Conservation (phyloP, 2,329 filamentous ascomycete genomes). For the Rhinocladiella similis region DNA sequence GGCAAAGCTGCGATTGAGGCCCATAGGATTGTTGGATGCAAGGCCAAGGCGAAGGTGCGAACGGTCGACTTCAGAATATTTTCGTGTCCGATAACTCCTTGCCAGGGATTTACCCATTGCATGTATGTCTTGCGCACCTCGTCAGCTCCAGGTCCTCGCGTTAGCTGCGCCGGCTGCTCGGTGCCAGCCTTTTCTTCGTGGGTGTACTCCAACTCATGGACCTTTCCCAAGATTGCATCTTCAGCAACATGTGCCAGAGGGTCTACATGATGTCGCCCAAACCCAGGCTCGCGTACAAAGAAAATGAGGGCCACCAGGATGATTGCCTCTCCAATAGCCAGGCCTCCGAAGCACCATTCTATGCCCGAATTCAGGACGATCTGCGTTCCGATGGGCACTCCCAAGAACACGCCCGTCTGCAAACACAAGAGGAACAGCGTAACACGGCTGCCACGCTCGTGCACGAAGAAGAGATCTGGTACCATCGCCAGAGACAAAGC, state of each 20-base stretch:
- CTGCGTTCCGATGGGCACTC: conserved; percentile 81
- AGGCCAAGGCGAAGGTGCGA: conserved; percentile 3
- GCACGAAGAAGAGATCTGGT: conserved; percentile 92
- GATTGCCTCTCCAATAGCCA: conserved; percentile 75
- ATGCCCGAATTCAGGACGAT: conserved; percentile 76
- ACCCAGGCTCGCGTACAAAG: conserved; percentile 78
- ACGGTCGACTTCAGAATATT: conserved; percentile 4
- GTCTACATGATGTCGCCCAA: conserved; percentile 2
- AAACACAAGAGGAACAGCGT: conserved; percentile 89
- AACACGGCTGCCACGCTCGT: conserved; percentile 86
- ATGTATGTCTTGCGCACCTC: conserved; percentile 6
- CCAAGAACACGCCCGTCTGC: conserved; percentile 84
- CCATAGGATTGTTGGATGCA: conserved; percentile 9
- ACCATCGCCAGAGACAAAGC: conserved; percentile 90
- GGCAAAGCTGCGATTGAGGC: conserved; percentile 6
- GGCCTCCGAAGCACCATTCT: conserved; percentile 81
- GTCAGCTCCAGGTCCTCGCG: background rate
- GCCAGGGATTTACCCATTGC: conserved; percentile 9
- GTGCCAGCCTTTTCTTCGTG: background rate
- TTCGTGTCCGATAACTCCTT: conserved; percentile 1
- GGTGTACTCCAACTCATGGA: background rate
- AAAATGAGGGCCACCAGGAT: conserved; percentile 74
- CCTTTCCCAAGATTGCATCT: conserved; percentile 3
- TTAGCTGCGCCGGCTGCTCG: background rate
- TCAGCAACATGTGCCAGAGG: conserved; percentile 6